Percentiles rank a stretch among this genome's conserved stretches.
Conservation (phyloP, 371 early-diverging fungal genomes). For the Saksenaea vasiformis region DNA sequence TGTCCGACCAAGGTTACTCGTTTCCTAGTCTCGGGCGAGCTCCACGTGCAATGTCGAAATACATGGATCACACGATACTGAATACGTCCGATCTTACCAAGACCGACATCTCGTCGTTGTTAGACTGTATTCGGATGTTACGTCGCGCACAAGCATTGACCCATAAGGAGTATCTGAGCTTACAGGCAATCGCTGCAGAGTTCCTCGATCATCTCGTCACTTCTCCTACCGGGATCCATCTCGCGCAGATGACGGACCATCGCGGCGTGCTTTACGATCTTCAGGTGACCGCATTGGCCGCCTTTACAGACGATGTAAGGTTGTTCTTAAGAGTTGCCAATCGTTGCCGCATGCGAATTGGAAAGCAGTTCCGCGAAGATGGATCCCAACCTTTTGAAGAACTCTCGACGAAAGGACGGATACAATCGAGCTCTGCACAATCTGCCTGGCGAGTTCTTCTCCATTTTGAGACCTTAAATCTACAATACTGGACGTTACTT, state of each 20-base stretch:
- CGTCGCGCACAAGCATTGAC: slow-evolving; percentile 57
- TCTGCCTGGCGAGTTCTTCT: slow-evolving; percentile 5
- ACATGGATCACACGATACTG: slow-evolving; percentile 25
- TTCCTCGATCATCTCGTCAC: slow-evolving; percentile 63
- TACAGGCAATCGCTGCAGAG: slow-evolving; percentile 56
- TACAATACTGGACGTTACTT: slow-evolving; percentile 56
- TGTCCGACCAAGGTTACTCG: slow-evolving; percentile 67
- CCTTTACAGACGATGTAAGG: slow-evolving; percentile 66
- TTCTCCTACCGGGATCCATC: slow-evolving; percentile 61
- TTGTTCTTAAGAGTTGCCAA: slow-evolving; percentile 63
- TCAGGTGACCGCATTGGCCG: slow-evolving; percentile 62
- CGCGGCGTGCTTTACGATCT: slow-evolving; percentile 67
- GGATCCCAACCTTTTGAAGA: slow-evolving; percentile 49
- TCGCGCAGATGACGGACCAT: slow-evolving; percentile 65
- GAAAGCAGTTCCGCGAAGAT: slow-evolving; percentile 43
- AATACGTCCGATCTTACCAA: slow-evolving; percentile 47
- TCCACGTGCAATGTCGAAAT: slow-evolving; percentile 57
- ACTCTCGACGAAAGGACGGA: slow-evolving; percentile 1
- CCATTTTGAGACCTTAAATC: slow-evolving; percentile 45
- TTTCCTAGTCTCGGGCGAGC: slow-evolving; percentile 62
- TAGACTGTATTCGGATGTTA: slow-evolving; percentile 61
- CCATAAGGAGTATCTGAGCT: slow-evolving; percentile 65
- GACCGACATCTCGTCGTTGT: slow-evolving; percentile 51
- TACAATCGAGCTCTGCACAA: neutral
- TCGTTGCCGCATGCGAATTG: slow-evolving; percentile 65